Base-by-base conservation (phyloP, 2,329 filamentous ascomycete genomes). In the Penicillium sp. region DNA sequence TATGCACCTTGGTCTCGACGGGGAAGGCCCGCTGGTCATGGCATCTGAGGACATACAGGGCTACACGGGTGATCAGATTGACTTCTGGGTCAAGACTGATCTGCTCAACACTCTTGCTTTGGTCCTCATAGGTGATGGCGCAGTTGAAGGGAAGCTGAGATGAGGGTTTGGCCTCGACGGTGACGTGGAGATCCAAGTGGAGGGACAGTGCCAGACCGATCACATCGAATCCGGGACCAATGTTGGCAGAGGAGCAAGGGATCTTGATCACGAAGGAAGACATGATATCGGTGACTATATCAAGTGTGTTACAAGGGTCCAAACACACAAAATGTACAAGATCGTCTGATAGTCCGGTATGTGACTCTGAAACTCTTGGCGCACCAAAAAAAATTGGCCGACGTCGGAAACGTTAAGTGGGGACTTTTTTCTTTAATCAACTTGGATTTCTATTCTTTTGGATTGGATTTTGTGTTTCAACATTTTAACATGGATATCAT, bases 151-250 rank as follows among this genome's bases (percentile, higher is more conserved):
- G 73, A 19, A 70, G 64, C 39, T 72, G 58, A 29, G 72, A 70
- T 29, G 70, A 66, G 16, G 68, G 43, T 73, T 76, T 50, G 67
- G 85, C 80, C 75, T 89, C 84, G 70, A 95, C 82, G 61, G 87
- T 91, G 73, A 97, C 89, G 62, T 87, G 84, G 55, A 97, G 81
- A 79, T 97, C 92, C 63, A 99, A 89, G 79, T 93, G 96, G 75
- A 97, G 87, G 64, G 92, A 96, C 65, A 99, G 83, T 9, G 93
- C 93, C 60, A 99, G 87, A 66, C 94, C 78, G 74, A 97, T 96
- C 68, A 97, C 93, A 81, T 99, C 93, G 82, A 97, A 99, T 58
- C 93, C 93, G 48, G 93, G 93, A 66, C 91, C 93, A 72, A 97
- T 97, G 81, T 97, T 97, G 78, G 93, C 93, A 60, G 92, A 97